Percentiles rank a stretch among this genome's conserved stretches.
Conservation (phyloP, 1,284 basidiomycete genomes). For the Apiotrichum veenhuisii region DNA sequence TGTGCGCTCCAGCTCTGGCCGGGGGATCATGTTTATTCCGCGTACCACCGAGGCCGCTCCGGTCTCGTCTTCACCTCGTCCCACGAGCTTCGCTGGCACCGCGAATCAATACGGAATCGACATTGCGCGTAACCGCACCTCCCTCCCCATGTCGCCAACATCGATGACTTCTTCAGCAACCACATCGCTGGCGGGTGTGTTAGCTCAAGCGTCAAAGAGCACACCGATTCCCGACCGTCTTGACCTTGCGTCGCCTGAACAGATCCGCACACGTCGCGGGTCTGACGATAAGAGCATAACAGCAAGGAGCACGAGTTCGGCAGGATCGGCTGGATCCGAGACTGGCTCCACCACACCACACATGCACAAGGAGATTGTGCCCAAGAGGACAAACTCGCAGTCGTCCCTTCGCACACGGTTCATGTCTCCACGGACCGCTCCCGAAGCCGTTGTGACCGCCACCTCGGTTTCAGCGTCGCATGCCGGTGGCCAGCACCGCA, state of each 20-base stretch:
- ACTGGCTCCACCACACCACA: not conserved
- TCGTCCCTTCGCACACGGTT: not conserved
- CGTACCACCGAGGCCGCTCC: not conserved
- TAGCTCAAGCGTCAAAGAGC: not conserved
- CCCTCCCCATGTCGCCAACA: not conserved
- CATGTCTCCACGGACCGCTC: not conserved
- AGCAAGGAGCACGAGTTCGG: not conserved
- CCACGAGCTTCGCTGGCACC: not conserved
- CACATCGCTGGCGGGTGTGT: slow-evolving; percentile 1
- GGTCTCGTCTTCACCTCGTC: not conserved
- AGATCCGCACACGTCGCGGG: not conserved
- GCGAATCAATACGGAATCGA: not conserved
- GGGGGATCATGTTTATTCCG: slow-evolving; percentile 16
- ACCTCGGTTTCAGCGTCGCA: slow-evolving; percentile 1
- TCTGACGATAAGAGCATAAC: not conserved
- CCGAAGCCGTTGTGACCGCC: not conserved
- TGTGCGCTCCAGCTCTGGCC: slow-evolving; percentile 19
- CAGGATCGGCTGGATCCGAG: not conserved
- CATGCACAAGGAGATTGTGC: too few relatives aligned
- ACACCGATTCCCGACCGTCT: not conserved
- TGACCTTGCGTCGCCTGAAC: not conserved
- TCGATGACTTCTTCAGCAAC: not conserved
- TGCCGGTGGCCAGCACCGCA: not conserved
- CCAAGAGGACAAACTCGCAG: not conserved
- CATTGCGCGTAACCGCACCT: not conserved